Percentiles rank a stretch among this genome's conserved stretches.
phyloP scores from a whole-genome alignment of 2,329 filamentous ascomycete genomes.

The Incumbomyces lentus region DNA sequence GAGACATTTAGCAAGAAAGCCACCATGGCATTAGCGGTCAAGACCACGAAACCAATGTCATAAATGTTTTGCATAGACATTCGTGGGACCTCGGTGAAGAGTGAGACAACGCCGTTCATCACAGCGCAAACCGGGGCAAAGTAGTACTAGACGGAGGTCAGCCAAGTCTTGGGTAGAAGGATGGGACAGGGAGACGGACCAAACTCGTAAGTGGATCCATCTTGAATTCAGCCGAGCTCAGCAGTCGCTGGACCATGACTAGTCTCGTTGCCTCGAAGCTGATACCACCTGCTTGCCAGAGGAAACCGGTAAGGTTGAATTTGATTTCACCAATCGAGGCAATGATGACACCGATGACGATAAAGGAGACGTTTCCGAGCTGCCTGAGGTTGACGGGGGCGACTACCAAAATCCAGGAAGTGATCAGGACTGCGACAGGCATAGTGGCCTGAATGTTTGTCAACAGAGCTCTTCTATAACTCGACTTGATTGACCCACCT shows the following conservation, averaged over 20 bases:
- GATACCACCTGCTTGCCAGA: conserved; percentile 65
- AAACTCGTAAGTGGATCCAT: conserved; percentile 61
- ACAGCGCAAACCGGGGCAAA: conserved; percentile 74
- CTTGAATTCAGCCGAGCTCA: conserved; percentile 67
- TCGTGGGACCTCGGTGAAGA: conserved; percentile 56
- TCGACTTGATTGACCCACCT: conserved; percentile 49
- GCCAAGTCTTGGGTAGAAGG: not conserved
- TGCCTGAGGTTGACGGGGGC: conserved; percentile 75
- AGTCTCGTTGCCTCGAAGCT: conserved; percentile 71
- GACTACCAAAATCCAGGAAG: conserved; percentile 79
- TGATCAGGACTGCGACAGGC: conserved; percentile 82
- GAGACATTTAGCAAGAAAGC: conserved; percentile 75
- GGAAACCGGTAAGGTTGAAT: conserved; percentile 52
- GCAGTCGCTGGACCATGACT: conserved; percentile 75
- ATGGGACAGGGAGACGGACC: not conserved
- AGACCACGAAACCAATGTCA: conserved; percentile 53
- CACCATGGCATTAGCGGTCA: conserved; percentile 64
- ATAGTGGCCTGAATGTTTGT: conserved; percentile 61
- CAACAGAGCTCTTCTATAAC: conserved; percentile 16
- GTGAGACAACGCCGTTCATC: conserved; percentile 64
- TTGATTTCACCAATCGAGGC: conserved; percentile 93
- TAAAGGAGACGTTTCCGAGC: conserved; percentile 85
- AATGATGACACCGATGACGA: conserved; percentile 88
- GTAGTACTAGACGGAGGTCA: conserved; percentile 55
- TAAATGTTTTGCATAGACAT: conserved; percentile 58